Evolutionary conservation across 106 monocot genomes (phyloP).

Genomic region (Apostasia ramifera): DNA sequence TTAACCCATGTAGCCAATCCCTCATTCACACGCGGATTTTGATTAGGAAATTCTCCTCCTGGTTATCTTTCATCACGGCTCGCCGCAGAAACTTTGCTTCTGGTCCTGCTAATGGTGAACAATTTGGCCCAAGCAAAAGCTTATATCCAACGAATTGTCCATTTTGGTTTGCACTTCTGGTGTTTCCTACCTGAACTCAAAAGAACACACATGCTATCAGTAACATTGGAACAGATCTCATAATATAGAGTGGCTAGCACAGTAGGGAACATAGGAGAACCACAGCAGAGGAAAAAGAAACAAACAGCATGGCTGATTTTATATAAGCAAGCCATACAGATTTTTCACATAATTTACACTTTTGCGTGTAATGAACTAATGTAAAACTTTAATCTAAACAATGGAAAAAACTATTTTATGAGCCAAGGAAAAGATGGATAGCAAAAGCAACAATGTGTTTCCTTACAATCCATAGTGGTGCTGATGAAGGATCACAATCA

Average conservation of each 20-base stretch:
- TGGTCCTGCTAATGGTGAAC: constrained; percentile 78
- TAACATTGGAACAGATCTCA: too few species aligned
- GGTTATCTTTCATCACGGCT: constrained; percentile 89
- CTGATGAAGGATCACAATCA: constrained; percentile 79
- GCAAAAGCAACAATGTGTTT: not conserved
- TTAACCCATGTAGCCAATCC: constrained; percentile 92
- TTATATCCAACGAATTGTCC: constrained; percentile 92
- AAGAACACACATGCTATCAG: not conserved
- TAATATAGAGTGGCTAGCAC: too few species aligned
- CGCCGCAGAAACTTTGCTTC: constrained; percentile 86
- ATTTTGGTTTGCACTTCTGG: constrained; percentile 86
- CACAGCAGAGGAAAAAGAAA: not conserved
- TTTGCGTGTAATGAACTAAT: not conserved
- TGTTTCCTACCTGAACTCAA: constrained; percentile 72
- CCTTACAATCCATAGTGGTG: constrained; percentile 95
- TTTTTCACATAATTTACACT: not conserved
- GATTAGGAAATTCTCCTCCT: constrained; percentile 97
- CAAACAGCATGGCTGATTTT: not conserved
- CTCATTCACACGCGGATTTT: constrained; percentile 89
- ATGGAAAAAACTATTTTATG: not conserved
- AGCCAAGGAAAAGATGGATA: not conserved
- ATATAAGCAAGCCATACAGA: not conserved
- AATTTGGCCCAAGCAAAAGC: constrained; percentile 90
- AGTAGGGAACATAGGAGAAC: too few species aligned
- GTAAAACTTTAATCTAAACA: not conserved